Percentiles rank a stretch among this genome's conserved stretches.
Evolutionary conservation across 805 yeast species (phyloP).

Genomic region (Myxozyma geophila): DNA sequence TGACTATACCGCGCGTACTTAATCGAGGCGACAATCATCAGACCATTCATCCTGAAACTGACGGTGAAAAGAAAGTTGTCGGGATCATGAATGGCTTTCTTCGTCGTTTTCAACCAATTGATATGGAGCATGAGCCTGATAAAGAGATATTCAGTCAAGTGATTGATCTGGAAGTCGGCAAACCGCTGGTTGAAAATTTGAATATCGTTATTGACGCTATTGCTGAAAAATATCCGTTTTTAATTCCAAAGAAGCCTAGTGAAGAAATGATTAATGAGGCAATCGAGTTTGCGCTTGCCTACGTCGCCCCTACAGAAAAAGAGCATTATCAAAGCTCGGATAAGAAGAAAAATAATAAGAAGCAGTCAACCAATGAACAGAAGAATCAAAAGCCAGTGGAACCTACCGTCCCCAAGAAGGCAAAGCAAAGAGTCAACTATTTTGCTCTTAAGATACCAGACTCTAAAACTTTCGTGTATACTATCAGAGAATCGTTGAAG

Average conservation of each 20-base stretch:
- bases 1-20: conserved; percentile 64
- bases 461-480: not conserved
- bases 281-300: conserved; percentile 54
- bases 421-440: conserved; percentile 11
- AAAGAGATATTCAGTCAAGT: conserved; percentile 61
- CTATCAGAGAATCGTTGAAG: conserved; percentile 26
- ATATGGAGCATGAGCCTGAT: conserved; percentile 60
- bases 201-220: conserved; percentile 50
- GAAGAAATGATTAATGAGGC: conserved; percentile 53
- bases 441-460: conserved; percentile 25
- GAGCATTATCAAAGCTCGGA: not conserved
- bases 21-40: conserved; percentile 88
- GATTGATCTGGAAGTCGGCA: conserved; percentile 58
- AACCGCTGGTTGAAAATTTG: conserved; percentile 59
- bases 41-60: conserved; percentile 61
- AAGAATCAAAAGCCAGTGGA: not conserved
- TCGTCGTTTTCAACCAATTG: conserved; percentile 66
- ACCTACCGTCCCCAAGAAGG: not conserved
- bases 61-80: conserved; percentile 56
- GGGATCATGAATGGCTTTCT: conserved; percentile 77
- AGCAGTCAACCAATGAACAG: not conserved
- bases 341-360: not conserved
- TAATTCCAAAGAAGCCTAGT: conserved; percentile 51
- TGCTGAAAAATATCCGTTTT: conserved; percentile 50
- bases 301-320: conserved; percentile 7